Conservation (phyloP, 176 grass and related monocot genomes). For the Rhynchospora tenuis region DNA sequence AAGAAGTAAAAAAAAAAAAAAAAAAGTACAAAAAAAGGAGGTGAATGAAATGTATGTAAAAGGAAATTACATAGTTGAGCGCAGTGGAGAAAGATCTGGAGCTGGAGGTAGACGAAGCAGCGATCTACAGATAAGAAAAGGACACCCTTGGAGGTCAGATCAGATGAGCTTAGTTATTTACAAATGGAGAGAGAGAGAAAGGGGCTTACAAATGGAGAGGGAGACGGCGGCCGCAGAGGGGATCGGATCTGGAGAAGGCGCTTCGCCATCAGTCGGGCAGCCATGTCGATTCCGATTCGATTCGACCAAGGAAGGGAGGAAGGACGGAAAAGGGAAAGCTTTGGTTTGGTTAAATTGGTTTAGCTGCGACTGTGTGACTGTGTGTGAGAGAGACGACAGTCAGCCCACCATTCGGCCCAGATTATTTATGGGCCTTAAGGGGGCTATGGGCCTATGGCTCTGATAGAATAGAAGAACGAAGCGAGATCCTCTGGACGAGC, state of each 20-base stretch:
- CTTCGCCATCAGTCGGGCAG: constrained; percentile 14
- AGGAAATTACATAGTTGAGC: constrained; percentile 63
- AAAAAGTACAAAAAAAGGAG: constrained; percentile 31
- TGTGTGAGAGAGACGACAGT: too few relatives aligned
- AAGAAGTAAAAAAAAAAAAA: not conserved
- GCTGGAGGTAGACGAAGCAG: not conserved
- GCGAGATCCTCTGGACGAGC: too few relatives aligned
- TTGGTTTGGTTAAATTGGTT: not conserved
- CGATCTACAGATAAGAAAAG: not conserved
- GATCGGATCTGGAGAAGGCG: not conserved
- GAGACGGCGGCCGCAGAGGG: not conserved
- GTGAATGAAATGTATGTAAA: too few relatives aligned
- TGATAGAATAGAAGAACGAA: too few relatives aligned
- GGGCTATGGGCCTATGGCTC: too few relatives aligned
- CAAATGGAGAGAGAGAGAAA: not conserved
- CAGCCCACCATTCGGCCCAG: not conserved
- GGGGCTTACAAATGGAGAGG: constrained; percentile 22
- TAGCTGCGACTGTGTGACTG: too few relatives aligned
- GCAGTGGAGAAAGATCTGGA: constrained; percentile 42
- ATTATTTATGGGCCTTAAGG: not conserved
- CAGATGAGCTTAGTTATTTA: too few relatives aligned
- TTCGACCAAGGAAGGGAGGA: not conserved
- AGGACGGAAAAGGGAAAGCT: not conserved
- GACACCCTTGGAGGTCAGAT: not conserved
- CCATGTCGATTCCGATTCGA: too few relatives aligned